phyloP scores from a whole-genome alignment of 345 rosid species.

The Populus alba region DNA sequence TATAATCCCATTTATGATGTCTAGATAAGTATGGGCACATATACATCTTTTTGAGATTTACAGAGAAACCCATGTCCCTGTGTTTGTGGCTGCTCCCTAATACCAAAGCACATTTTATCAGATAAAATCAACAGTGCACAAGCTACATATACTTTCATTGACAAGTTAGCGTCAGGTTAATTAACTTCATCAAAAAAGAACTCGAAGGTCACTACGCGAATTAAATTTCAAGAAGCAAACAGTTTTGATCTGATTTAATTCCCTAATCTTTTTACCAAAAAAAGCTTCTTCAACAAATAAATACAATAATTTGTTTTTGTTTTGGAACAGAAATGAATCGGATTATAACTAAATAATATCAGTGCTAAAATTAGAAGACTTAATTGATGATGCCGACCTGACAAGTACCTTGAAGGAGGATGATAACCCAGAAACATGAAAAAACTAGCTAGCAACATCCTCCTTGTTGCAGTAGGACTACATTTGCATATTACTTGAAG shows the following conservation, averaged over 20 bases:
- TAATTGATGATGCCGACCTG: constrained; percentile 74
- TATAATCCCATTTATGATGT: not conserved
- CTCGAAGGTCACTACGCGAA: not conserved
- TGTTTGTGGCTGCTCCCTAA: not conserved
- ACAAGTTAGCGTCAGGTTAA: not conserved
- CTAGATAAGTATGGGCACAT: not conserved
- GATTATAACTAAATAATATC: no score
- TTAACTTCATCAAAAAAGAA: not conserved
- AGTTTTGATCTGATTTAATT: not conserved
- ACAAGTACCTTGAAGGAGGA: constrained; percentile 82
- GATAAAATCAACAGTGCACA: not conserved
- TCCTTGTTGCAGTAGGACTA: constrained; percentile 42
- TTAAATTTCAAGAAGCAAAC: not conserved
- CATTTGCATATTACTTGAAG: constrained; percentile 36
- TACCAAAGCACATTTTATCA: not conserved
- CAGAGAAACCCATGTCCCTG: not conserved
- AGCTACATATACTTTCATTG: not conserved
- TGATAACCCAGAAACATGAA: constrained; percentile 49
- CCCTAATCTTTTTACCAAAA: not conserved
- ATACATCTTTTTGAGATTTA: not conserved
- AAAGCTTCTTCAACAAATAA: not conserved
- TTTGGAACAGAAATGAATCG: not conserved
- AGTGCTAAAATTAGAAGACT: not conserved
- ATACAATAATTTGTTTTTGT: no score
- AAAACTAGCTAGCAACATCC: constrained; percentile 54